Evolutionary conservation across 148 eudicot species (phyloP).

Genomic region (Diospyros lotus): DNA sequence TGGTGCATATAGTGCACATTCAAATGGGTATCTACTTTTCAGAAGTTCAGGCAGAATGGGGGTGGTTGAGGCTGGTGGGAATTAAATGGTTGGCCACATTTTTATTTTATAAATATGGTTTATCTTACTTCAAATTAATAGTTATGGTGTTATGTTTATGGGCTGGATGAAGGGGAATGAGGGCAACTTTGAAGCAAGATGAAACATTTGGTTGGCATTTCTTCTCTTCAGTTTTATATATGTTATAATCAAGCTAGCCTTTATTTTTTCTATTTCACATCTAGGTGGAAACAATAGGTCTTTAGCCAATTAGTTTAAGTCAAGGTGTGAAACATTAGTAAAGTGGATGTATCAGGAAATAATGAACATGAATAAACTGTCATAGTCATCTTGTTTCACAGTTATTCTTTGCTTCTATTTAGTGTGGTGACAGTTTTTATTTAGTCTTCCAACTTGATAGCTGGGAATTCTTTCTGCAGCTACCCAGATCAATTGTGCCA

Average conservation of each 20-base stretch:
- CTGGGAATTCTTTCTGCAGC: constrained; percentile 29
- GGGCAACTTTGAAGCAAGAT: not conserved
- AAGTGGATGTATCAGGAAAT: not conserved
- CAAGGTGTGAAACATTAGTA: not conserved
- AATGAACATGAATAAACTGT: not conserved
- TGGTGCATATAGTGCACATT: not conserved
- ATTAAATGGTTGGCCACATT: not conserved
- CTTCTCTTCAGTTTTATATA: not conserved
- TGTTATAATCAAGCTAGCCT: not conserved
- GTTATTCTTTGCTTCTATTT: not conserved
- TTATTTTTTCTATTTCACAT: not conserved
- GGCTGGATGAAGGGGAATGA: not conserved
- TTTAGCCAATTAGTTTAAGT: not conserved
- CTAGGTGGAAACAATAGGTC: not conserved
- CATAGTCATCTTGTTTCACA: not conserved
- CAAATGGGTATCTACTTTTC: constrained; percentile 1
- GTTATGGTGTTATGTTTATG: not conserved
- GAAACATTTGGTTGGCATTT: not conserved
- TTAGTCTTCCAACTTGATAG: constrained; percentile 5
- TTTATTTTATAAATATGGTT: not conserved
- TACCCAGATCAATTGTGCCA: constrained; percentile 60
- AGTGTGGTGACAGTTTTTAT: not conserved
- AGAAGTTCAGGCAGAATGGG: not conserved
- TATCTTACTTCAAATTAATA: not conserved
- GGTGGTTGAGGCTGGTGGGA: not conserved